These are phyloP conservation scores for Epichloe sibirici DNA, from an alignment of 2,329 filamentous ascomycete genomes.

Conservation along the genomic window DNA sequence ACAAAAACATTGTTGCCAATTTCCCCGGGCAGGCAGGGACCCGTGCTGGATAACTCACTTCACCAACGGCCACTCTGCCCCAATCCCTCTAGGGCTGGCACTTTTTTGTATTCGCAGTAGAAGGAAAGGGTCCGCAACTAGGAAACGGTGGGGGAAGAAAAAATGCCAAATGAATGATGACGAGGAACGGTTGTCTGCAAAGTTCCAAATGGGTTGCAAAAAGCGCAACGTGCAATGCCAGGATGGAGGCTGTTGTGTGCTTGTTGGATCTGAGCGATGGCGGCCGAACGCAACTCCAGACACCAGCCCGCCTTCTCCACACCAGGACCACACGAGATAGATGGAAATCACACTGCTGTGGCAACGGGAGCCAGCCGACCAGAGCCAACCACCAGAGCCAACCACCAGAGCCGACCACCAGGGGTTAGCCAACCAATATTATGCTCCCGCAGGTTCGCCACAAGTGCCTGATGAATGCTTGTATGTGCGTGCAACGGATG, in stretches of 20 bases:
- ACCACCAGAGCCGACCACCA: neutral
- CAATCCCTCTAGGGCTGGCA: neutral
- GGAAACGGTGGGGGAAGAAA: neutral
- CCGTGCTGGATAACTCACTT: neutral
- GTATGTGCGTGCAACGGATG: neutral
- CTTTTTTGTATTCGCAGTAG: neutral
- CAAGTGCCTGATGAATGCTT: neutral
- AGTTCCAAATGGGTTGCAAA: neutral
- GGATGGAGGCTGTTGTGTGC: neutral
- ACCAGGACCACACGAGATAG: neutral
- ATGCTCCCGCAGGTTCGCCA: slow-evolving; percentile 1
- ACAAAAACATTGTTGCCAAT: neutral
- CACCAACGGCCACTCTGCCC: neutral
- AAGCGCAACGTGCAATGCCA: neutral
- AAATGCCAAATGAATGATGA: too few relatives aligned
- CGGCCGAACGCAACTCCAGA: neutral
- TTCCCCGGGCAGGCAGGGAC: neutral
- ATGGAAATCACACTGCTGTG: neutral
- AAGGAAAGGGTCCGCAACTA: neutral
- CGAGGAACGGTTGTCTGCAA: neutral
- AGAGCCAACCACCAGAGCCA: neutral
- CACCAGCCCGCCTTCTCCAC: neutral
- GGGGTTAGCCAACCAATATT: neutral
- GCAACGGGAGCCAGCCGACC: slow-evolving; percentile 1
- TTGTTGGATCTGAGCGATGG: slow-evolving; percentile 1